These are phyloP conservation scores for Astrothelium subdiscretum DNA, from an alignment of 495 filamentous ascomycete species.

Conservation along the genomic window DNA sequence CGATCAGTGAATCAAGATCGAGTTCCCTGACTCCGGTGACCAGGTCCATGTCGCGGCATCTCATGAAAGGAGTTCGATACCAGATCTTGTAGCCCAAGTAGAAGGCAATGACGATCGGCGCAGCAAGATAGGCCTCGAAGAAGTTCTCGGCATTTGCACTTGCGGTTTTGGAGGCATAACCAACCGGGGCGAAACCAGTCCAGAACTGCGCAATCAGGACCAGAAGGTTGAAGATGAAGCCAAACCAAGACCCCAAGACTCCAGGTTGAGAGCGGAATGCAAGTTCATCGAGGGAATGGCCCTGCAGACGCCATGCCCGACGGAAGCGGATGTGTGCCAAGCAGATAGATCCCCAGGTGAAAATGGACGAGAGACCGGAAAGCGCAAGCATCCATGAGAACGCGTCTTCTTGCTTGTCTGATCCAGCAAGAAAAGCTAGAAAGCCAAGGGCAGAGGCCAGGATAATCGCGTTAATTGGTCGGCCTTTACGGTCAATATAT, in stretches of 20 bases:
- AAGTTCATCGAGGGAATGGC: conserved; percentile 60
- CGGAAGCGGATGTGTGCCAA: conserved; percentile 88
- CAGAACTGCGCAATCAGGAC: conserved; percentile 92
- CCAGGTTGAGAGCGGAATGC: conserved; percentile 74
- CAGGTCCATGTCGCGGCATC: conserved; percentile 65
- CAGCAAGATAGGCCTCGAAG: conserved; percentile 70
- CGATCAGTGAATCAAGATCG: conserved; percentile 61
- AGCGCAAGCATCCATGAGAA: conserved; percentile 86
- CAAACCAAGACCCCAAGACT: conserved; percentile 71
- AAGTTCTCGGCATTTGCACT: conserved; percentile 46
- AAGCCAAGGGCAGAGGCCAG: conserved; percentile 61
- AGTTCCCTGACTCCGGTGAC: conserved; percentile 81
- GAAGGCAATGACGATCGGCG: conserved; percentile 63
- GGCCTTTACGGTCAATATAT: conserved; percentile 76
- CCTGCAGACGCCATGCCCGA: conserved; percentile 57
- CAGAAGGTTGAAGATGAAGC: conserved; percentile 63
- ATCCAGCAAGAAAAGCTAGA: conserved; percentile 67
- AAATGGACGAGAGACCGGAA: conserved; percentile 76
- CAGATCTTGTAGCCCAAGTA: conserved; percentile 75
- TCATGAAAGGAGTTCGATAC: conserved; percentile 56
- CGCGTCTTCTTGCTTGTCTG: conserved; percentile 47
- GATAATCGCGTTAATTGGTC: conserved; percentile 63
- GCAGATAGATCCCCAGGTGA: conserved; percentile 91
- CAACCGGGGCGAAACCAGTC: conserved; percentile 74
- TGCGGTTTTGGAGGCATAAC: conserved; percentile 34